phyloP scores from a whole-genome alignment of 2,329 filamentous ascomycete species.

The Myriosclerotinia duriaeana region DNA sequence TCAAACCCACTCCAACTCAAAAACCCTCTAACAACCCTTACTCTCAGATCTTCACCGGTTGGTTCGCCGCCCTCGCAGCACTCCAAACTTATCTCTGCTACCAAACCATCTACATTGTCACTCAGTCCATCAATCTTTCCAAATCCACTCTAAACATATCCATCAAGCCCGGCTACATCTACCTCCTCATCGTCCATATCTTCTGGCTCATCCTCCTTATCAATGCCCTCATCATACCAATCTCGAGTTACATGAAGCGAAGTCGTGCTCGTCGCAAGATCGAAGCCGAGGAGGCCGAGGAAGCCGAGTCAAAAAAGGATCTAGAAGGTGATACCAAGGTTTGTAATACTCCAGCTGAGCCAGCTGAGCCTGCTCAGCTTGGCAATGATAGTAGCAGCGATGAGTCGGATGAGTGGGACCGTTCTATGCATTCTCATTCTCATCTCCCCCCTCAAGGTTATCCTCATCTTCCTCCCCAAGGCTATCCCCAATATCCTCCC shows the following conservation, averaged over 20 bases:
- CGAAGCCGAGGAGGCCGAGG: neutral
- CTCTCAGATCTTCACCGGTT: neutral
- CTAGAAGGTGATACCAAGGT: neutral
- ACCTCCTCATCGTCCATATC: neutral
- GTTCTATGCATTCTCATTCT: too few relatives aligned
- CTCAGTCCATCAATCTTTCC: neutral
- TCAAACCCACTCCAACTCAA: neutral
- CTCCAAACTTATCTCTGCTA: conserved; percentile 2
- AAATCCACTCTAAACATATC: neutral
- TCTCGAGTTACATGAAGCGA: neutral
- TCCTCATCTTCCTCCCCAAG: neutral
- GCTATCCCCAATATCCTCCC: too few relatives aligned
- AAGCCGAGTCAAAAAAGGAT: too few relatives aligned
- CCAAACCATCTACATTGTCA: neutral
- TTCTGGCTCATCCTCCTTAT: neutral
- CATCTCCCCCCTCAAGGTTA: neutral
- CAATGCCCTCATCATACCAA: neutral
- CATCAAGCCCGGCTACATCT: neutral
- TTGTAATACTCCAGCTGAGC: neutral
- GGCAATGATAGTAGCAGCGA: neutral
- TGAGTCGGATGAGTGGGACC: neutral
- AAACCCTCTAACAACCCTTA: neutral
- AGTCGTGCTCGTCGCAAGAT: too few relatives aligned
- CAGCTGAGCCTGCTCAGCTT: neutral
- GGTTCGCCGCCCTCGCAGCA: neutral